Conservation (phyloP, 129 eudicot genomes). For the Flaveria sonorensis region DNA sequence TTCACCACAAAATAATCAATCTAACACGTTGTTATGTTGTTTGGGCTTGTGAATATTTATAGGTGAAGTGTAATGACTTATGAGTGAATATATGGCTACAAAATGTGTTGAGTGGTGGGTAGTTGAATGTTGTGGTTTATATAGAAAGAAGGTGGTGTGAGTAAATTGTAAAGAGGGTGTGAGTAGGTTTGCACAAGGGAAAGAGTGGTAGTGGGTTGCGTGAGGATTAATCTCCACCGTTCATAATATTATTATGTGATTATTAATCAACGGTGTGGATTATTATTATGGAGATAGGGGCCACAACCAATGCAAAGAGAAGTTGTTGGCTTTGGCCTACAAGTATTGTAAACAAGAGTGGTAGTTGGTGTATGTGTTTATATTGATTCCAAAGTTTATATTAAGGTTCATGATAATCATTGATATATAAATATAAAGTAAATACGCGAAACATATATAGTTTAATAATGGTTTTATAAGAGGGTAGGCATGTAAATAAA, state of each 20-base stretch:
- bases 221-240: conserved; percentile 46
- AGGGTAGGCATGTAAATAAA: neutral
- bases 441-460: neutral
- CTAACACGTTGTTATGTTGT: no score
- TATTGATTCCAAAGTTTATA: neutral
- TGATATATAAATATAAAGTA: neutral
- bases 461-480: neutral
- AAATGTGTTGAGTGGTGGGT: conserved; percentile 40
- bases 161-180: neutral
- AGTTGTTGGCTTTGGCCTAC: conserved; percentile 33
- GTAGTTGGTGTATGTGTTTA: conserved; percentile 31
- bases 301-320: conserved; percentile 29
- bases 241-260: conserved; percentile 8
- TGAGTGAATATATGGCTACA: conserved; percentile 26
- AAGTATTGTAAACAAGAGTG: conserved; percentile 35
- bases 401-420: neutral
- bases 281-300: neutral
- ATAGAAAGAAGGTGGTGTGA: conserved; percentile 32
- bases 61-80: neutral
- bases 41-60: neutral
- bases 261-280: conserved; percentile 27
- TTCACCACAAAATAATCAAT: no score
- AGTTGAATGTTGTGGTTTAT: conserved; percentile 49
- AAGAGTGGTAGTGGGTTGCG: conserved; percentile 51
- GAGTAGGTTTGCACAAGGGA: conserved; percentile 8